A percentile compares a stretch with the other conserved stretches of the same genome.
phyloP scores from a whole-genome alignment of 225 moss, liverwort and hornwort species.

The Rhytidiadelphus loreus region DNA sequence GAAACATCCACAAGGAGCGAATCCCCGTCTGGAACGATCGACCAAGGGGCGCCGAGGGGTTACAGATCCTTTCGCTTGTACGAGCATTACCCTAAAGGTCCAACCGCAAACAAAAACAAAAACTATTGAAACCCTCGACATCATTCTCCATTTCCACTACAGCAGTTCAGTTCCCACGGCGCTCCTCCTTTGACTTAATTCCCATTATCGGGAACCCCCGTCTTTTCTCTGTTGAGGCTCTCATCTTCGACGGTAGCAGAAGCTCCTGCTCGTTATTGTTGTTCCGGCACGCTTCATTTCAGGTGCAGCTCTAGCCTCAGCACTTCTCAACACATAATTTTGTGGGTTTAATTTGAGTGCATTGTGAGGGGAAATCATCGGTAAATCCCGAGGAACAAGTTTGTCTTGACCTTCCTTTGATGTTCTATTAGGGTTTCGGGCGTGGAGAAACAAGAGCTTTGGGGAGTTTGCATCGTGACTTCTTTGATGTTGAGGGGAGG shows the following conservation, averaged over 20 bases:
- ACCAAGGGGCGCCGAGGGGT: not conserved
- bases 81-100: not conserved
- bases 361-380: not conserved
- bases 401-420: not conserved
- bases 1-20: not conserved
- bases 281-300: not conserved
- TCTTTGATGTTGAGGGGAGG: not conserved
- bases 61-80: not conserved
- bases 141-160: not conserved
- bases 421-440: not conserved
- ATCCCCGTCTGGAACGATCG: not conserved
- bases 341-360: not conserved
- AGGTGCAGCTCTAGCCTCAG: not conserved
- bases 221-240: not conserved
- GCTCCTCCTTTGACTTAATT: not conserved
- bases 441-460: not conserved
- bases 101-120: not conserved
- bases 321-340: not conserved
- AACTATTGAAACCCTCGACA: not conserved
- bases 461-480: not conserved
- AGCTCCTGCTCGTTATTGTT: not conserved
- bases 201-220: not conserved
- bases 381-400: not conserved
- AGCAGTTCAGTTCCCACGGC: not conserved
- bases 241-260: not conserved